phyloP scores from a whole-genome alignment of 2,329 filamentous ascomycete genomes.

The Zymoseptoria passerinii region DNA sequence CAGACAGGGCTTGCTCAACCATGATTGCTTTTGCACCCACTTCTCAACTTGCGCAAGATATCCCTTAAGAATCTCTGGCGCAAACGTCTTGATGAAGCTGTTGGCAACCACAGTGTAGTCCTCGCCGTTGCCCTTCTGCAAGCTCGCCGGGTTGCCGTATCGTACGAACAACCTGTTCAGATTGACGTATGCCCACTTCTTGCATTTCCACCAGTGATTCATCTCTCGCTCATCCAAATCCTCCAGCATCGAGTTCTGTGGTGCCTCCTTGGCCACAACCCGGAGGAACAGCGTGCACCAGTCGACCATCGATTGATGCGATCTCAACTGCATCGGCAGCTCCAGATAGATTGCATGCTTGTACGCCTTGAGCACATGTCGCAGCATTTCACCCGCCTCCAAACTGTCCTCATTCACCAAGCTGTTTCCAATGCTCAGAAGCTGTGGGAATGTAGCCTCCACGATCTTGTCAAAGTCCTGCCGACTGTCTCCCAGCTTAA shows the following conservation, averaged over 20 bases:
- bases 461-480: constrained; percentile 92
- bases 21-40: constrained; percentile 89
- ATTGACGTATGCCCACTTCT: constrained; percentile 99
- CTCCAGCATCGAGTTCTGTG: constrained; percentile 68
- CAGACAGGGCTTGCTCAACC: constrained; percentile 89
- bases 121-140: constrained; percentile 65
- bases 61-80: constrained; percentile 90
- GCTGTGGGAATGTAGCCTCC: constrained; percentile 77
- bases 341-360: constrained; percentile 97
- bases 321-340: constrained; percentile 66
- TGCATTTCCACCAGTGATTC: constrained; percentile 99
- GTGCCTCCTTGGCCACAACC: constrained; percentile 77
- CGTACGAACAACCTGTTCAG: constrained; percentile 88
- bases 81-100: constrained; percentile 82
- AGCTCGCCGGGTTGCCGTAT: constrained; percentile 76
- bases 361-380: constrained; percentile 90
- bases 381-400: constrained; percentile 94
- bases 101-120: constrained; percentile 79
- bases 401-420: constrained; percentile 84
- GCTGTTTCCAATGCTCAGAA: constrained; percentile 79
- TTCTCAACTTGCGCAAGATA: constrained; percentile 94
- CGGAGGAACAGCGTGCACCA: constrained; percentile 95
- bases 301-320: constrained; percentile 75
- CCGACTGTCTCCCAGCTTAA: constrained; percentile 76
- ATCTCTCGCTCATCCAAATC: constrained; percentile 78